A percentile compares a stretch with the other conserved stretches of the same genome.
phyloP scores from a whole-genome alignment of 371 early-diverging fungal species.

The Syncephalastrum contaminatum region DNA sequence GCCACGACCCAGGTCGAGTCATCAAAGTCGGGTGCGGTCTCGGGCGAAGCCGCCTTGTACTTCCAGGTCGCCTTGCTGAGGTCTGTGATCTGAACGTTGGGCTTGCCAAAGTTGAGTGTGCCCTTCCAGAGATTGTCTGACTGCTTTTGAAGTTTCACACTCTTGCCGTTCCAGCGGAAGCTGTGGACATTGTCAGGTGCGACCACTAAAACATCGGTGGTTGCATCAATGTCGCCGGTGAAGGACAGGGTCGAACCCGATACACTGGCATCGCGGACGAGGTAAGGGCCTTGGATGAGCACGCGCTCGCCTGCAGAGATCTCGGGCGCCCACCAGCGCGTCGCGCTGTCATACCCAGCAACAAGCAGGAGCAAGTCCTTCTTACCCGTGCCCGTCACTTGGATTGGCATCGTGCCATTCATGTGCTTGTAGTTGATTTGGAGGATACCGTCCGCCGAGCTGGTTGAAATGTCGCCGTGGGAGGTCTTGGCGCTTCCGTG shows the following conservation, averaged over 20 bases:
- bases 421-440: slow-evolving; percentile 21
- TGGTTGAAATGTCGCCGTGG: slow-evolving; percentile 4
- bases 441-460: slow-evolving; percentile 4
- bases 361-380: slow-evolving; percentile 15
- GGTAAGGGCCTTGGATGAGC: slow-evolving; percentile 23
- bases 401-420: slow-evolving; percentile 14
- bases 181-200: slow-evolving; percentile 6
- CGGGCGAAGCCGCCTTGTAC: slow-evolving; percentile 22
- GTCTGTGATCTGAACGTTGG: slow-evolving; percentile 10
- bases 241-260: slow-evolving; percentile 8
- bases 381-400: background rate
- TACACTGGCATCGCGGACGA: slow-evolving; percentile 21
- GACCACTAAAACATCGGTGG: slow-evolving; percentile 16
- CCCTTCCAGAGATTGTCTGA: slow-evolving; percentile 14
- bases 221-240: slow-evolving; percentile 17
- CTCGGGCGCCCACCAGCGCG: slow-evolving; percentile 20
- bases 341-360: slow-evolving; percentile 14
- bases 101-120: slow-evolving; percentile 6
- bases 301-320: slow-evolving; percentile 8
- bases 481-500: slow-evolving; percentile 2
- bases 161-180: slow-evolving; percentile 18
- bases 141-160: slow-evolving; percentile 3
- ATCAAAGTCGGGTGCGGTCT: slow-evolving; percentile 20
- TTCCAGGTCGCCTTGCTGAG: slow-evolving; percentile 18
- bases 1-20: slow-evolving; percentile 21